Conservation (phyloP, 1,284 basidiomycete genomes). For the Ceratobasidium sp. region DNA sequence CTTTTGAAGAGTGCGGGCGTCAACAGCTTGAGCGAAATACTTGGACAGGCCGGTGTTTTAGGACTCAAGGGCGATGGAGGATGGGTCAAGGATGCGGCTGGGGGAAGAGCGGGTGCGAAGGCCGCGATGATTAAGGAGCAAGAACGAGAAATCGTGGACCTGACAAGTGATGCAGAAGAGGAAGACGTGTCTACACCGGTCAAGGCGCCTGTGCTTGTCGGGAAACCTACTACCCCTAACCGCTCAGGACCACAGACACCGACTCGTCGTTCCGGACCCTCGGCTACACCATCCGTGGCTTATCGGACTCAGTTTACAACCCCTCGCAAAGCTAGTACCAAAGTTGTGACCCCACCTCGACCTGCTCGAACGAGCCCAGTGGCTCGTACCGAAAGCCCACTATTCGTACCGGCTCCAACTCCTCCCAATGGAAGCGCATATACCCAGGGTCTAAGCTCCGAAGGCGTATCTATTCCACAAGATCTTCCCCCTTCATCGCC, state of each 20-base stretch:
- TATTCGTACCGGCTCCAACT: not conserved
- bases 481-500: slow-evolving; percentile 24
- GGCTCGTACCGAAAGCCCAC: not conserved
- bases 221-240: not conserved
- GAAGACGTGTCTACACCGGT: not conserved
- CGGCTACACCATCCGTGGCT: not conserved
- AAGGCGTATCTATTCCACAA: not conserved
- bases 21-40: not conserved
- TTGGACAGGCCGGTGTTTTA: slow-evolving; percentile 15
- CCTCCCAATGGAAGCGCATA: not conserved
- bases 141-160: slow-evolving; percentile 20
- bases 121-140: slow-evolving; percentile 23
- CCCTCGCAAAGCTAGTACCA: not conserved
- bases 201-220: not conserved
- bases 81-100: not conserved
- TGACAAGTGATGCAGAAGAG: slow-evolving; percentile 25
- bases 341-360: not conserved
- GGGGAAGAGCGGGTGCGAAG: slow-evolving; percentile 13
- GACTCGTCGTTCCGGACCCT: not conserved
- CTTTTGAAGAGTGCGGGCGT: slow-evolving; percentile 24
- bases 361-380: not conserved
- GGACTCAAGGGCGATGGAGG: slow-evolving; percentile 7
- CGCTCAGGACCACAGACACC: not conserved
- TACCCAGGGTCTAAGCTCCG: not conserved
- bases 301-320: not conserved